Evolutionary conservation across 2,329 filamentous ascomycete genomes (phyloP).

Genomic region (Xylariomycetidae sp.): DNA sequence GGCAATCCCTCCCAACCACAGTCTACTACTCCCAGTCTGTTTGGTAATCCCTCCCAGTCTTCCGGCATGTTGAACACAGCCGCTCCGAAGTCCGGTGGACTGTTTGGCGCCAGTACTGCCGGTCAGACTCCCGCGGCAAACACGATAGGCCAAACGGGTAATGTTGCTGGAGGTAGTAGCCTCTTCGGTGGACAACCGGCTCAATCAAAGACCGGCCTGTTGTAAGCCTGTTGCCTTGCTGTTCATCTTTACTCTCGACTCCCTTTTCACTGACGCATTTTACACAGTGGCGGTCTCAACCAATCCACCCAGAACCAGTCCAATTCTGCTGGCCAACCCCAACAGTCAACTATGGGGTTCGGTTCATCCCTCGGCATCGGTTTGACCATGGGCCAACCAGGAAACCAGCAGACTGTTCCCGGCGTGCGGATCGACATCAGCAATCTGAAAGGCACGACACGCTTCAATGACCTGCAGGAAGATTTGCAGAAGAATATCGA

Average conservation of each 20-base stretch:
- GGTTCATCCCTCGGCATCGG: slow-evolving; percentile 25
- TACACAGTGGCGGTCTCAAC: slow-evolving; percentile 14
- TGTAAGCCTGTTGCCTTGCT: no score
- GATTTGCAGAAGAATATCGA: slow-evolving; percentile 76
- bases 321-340: slow-evolving; percentile 15
- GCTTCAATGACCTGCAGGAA: slow-evolving; percentile 85
- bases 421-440: slow-evolving; percentile 75
- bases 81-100: slow-evolving; percentile 13
- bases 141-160: slow-evolving; percentile 18
- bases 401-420: slow-evolving; percentile 53
- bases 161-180: slow-evolving; percentile 6
- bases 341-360: slow-evolving; percentile 16
- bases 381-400: slow-evolving; percentile 45
- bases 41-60: slow-evolving; percentile 10
- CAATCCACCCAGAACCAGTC: slow-evolving; percentile 15
- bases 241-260: background rate
- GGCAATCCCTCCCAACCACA: no score
- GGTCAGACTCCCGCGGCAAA: no score
- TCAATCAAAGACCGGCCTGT: slow-evolving; percentile 23
- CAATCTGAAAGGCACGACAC: slow-evolving; percentile 79
- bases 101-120: slow-evolving; percentile 22
- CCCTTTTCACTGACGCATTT: slow-evolving; percentile 5
- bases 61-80: no score
- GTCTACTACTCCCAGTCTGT: no score
- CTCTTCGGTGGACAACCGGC: slow-evolving; percentile 18